phyloP scores from a whole-genome alignment of 108 stramenopile species.

The Cyclotella kingstonii region DNA sequence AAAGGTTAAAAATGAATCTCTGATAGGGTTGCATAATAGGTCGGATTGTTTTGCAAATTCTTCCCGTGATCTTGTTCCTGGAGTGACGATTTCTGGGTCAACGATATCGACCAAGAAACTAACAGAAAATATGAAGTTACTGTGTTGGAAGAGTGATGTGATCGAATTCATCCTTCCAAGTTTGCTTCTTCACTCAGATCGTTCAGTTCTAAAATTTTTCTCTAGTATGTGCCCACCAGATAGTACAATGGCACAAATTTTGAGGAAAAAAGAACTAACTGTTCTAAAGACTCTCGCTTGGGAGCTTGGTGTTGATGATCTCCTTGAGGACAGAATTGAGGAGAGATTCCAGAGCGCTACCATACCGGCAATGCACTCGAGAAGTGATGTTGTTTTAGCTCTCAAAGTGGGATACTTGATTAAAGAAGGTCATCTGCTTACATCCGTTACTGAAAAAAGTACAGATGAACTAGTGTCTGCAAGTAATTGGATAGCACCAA shows the following conservation, averaged over 20 bases:
- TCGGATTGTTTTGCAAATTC: conserved; percentile 8
- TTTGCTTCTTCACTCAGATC: conserved; percentile 48
- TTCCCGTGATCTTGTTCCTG: conserved; percentile 34
- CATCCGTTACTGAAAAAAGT: conserved; percentile 17
- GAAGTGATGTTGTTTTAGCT: conserved; percentile 39
- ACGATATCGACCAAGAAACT: conserved; percentile 44
- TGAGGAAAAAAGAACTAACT: conserved; percentile 33
- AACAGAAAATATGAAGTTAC: conserved; percentile 45
- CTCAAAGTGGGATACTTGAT: conserved; percentile 34
- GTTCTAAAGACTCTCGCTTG: conserved; percentile 66
- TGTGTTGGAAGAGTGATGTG: conserved; percentile 52
- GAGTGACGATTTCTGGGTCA: conserved; percentile 12
- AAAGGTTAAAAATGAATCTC: conserved; percentile 23
- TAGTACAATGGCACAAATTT: conserved; percentile 39
- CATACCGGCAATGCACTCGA: not conserved
- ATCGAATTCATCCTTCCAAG: conserved; percentile 59
- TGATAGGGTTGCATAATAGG: conserved; percentile 21
- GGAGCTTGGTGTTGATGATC: conserved; percentile 57
- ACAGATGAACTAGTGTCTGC: conserved; percentile 25
- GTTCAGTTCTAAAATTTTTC: conserved; percentile 55
- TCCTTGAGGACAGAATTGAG: conserved; percentile 30
- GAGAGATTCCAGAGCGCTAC: conserved; percentile 39
- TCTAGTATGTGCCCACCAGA: conserved; percentile 47
- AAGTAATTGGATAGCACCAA: conserved; percentile 60
- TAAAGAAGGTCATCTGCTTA: conserved; percentile 17